Evolutionary conservation across 176 grass and related monocot genomes (phyloP), one percentile per base, ranked within the genome.

Genomic region (Pharus latifolius): DNA sequence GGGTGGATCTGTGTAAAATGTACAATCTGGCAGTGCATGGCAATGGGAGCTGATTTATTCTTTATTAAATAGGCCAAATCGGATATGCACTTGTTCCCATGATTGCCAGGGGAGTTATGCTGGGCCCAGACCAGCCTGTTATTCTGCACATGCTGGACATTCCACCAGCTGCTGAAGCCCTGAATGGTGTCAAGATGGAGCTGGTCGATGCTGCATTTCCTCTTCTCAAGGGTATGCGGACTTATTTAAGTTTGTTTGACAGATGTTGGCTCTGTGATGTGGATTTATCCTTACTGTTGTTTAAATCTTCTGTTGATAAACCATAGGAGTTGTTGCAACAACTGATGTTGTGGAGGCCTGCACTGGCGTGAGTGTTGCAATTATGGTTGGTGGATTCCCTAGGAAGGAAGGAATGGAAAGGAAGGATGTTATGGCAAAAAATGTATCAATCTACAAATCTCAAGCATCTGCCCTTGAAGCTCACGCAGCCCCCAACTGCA

Each of bases 141-240:
- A 99, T 99, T 79, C 68, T 99, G 63, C 95, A 99, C 77, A 94
- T 99, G 95, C 90, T 99, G 1, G 95, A 99, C 60, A 99, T 99
- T 83, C 82, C 87, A 1, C 82, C 79, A 55, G 87, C 90, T 66
- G 84, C 87, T 67, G 95, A 94, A 76, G 63, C 90, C 55, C 90
- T 94, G 7, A 88, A 99, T 65, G 95, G 95, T 0, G 90, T 99
- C 24, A 99, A 88, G 85, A 99, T 99, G 95, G 95, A 99, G 78
- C 76, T 99, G 48, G 76, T 99, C 69, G 90, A 99, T 86, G 90
- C 90, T 18, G 90, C 95, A 66, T 94, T 99, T 78, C 90, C 95
- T 64, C 90, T 99, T 76, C 77, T 99, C 30, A 94, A 99, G 68
- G 95, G 95, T 91, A 88, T 26, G 41, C 14, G 24, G n/a, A 31